phyloP scores from a whole-genome alignment of 805 yeast genomes.

The Kodamaea hsintzibuensis region DNA sequence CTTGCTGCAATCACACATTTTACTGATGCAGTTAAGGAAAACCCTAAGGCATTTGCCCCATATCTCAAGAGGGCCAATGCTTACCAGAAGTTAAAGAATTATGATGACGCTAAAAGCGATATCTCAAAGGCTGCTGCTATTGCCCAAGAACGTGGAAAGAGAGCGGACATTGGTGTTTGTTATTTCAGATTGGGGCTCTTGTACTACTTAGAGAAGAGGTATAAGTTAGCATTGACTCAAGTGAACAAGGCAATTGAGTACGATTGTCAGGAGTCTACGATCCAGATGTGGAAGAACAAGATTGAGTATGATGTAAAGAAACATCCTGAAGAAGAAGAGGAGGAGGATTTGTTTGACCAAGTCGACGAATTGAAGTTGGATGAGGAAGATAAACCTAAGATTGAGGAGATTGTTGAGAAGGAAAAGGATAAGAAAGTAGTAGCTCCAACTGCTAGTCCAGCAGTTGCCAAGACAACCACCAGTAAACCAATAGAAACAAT shows the following conservation, averaged over 20 bases:
- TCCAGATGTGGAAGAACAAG: conserved; percentile 49
- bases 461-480: not conserved
- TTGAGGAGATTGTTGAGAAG: not conserved
- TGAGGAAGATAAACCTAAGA: conserved; percentile 2
- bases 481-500: conserved; percentile 1
- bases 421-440: not conserved
- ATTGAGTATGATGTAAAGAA: conserved; percentile 31
- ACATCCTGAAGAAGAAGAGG: conserved; percentile 17
- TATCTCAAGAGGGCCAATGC: conserved; percentile 50
- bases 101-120: conserved; percentile 49
- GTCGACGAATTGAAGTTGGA: conserved; percentile 6
- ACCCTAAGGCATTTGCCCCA: conserved; percentile 49
- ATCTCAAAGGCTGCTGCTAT: conserved; percentile 45
- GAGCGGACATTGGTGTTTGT: conserved; percentile 47
- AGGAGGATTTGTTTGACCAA: conserved; percentile 4
- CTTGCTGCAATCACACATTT: conserved; percentile 45
- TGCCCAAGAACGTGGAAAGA: conserved; percentile 48
- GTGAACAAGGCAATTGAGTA: conserved; percentile 44
- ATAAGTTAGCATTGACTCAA: conserved; percentile 39
- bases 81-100: conserved; percentile 47
- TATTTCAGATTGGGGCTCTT: conserved; percentile 50
- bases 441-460: not conserved
- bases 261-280: conserved; percentile 46
- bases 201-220: conserved; percentile 45
- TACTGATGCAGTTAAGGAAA: conserved; percentile 40